Conservation (phyloP, 192 early-diverging fungal genomes). For the Backusella circina region DNA sequence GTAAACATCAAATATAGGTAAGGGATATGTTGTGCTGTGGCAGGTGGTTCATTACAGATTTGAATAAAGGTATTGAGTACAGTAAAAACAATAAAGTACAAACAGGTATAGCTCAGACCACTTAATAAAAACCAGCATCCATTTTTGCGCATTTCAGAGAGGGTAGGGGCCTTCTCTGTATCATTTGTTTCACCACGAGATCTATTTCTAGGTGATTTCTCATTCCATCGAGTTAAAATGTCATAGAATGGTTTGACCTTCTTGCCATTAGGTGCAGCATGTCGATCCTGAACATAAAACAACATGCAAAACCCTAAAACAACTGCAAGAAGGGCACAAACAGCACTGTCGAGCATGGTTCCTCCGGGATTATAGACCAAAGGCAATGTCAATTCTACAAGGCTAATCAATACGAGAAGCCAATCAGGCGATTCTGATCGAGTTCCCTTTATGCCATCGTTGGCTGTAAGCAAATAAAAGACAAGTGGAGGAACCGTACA, state of each 20-base stretch:
- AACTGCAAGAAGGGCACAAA: neutral
- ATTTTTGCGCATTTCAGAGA: neutral
- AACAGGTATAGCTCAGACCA: neutral
- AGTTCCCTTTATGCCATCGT: neutral
- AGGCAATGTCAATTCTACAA: neutral
- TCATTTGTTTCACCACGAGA: neutral
- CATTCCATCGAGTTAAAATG: constrained; percentile 7
- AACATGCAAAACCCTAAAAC: neutral
- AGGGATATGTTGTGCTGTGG: neutral
- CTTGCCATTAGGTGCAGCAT: neutral
- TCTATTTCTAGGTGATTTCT: neutral
- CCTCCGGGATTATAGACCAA: neutral
- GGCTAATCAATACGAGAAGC: neutral
- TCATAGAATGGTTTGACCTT: neutral
- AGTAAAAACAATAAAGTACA: neutral
- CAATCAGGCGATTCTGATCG: neutral
- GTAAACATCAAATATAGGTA: neutral
- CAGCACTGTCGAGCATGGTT: neutral
- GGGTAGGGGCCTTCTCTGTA: neutral
- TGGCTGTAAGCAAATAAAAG: neutral
- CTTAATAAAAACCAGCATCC: neutral
- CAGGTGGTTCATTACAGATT: neutral
- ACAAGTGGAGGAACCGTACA: neutral
- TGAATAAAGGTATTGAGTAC: neutral
- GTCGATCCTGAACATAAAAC: neutral